phyloP scores from a whole-genome alignment of 1,284 basidiomycete genomes.

The Trichosporon inkin region DNA sequence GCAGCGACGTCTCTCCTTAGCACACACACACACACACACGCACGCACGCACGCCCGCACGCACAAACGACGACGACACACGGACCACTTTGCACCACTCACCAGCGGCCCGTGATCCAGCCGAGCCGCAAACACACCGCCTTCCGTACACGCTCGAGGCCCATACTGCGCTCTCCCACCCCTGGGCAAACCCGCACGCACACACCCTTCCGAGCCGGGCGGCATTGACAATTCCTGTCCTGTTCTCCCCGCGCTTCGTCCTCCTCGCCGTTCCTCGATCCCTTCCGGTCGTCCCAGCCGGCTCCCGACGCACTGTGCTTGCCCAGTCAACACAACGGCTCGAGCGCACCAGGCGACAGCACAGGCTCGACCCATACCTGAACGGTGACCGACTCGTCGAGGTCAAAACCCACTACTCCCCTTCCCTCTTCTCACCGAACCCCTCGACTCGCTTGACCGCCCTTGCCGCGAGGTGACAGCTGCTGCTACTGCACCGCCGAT shows the following conservation, averaged over 20 bases:
- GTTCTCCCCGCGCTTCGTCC: background rate
- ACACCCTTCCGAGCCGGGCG: background rate
- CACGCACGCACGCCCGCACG: background rate
- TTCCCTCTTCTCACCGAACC: background rate
- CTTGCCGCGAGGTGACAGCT: background rate
- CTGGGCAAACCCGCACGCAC: background rate
- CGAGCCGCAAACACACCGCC: background rate
- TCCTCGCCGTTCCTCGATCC: background rate
- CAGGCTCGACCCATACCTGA: too few species aligned
- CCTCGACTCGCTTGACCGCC: too few species aligned
- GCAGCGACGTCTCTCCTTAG: too few species aligned
- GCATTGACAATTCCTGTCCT: background rate
- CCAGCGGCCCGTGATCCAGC: conserved; percentile 5
- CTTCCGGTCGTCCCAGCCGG: background rate
- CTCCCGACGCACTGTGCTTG: background rate
- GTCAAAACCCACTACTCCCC: background rate
- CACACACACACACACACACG: background rate
- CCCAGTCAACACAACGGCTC: background rate
- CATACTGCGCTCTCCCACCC: background rate
- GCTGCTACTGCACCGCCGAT: too few species aligned
- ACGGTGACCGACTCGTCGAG: background rate
- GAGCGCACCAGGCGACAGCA: background rate
- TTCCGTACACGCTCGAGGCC: background rate
- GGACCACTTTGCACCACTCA: background rate
- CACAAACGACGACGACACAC: conserved; percentile 1